Base-by-base conservation (phyloP, 768 basidiomycete species). In the Calvatia gigantea region DNA sequence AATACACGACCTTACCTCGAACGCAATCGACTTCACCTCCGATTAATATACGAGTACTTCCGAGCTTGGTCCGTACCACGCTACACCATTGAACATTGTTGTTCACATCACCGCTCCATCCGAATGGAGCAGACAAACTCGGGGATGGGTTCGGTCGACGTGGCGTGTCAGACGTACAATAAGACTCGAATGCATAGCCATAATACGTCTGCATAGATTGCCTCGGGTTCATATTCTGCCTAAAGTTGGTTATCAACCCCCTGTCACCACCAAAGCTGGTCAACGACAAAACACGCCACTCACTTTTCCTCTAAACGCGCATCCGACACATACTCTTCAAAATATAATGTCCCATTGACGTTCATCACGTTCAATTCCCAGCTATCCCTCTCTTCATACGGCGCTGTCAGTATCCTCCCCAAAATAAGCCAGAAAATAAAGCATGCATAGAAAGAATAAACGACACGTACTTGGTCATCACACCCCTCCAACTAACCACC, bases 1-100 rank as follows among this genome's bases (percentile, higher is more conserved):
- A 19, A 43, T 15, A 17, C 41, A 41, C 15, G 27, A 44, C 54
- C 73, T 56, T 58, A 89, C 91, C 88, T 67, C 84, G 76, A 19
- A 94, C 84, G 64, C 93, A 96, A 68, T 96, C 93, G 5, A 96
- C 93, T 70, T 95, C 93, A 4, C 94, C 93, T 1, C 93, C 93
- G 44, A 94, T 83, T 55, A 96, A 72, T 48, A 91, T 71, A 38
- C 90, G 75, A 25, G 76, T 80, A 53, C 83, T 77, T 0, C 86
- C 89, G 23, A 94, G 78, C 58, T 89, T 91, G 3, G 91, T 92
- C 68, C 91, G 90, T 42, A 93, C 88, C 49, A 96, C 86, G 58
- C 83, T 85, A 64, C 93, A 94, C 92, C 92, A 94, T 61, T 94
- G 91, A 0, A 89, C 80, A 61, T 93, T 93, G 9, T 91, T 94